These are phyloP conservation scores for Talaromyces sp. DNA, from an alignment of 2,329 filamentous ascomycete species.

Conservation along the genomic window DNA sequence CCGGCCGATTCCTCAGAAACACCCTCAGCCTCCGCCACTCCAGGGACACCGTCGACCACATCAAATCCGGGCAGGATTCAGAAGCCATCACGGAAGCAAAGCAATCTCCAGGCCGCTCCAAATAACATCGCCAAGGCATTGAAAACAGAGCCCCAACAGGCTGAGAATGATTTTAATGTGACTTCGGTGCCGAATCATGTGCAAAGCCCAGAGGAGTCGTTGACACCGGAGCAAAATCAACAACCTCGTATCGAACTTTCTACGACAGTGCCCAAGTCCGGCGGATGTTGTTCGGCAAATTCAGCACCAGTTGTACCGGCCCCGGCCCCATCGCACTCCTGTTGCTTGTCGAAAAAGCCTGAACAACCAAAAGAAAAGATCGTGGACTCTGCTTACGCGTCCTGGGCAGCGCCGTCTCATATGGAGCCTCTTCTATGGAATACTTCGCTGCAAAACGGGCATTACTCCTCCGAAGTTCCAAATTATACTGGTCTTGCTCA, in stretches of 20 bases:
- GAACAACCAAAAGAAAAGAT: background rate
- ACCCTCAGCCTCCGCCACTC: constrained; percentile 12
- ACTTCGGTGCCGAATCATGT: background rate
- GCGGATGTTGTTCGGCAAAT: constrained; percentile 22
- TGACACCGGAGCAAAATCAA: background rate
- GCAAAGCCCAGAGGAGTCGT: background rate
- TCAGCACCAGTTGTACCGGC: constrained; percentile 6
- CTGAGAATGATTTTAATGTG: background rate
- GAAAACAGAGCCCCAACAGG: constrained; percentile 12
- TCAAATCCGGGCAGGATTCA: constrained; percentile 28
- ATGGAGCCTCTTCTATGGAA: constrained; percentile 1
- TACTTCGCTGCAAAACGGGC: background rate
- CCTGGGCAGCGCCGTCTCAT: background rate
- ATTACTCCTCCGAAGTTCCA: constrained; percentile 16
- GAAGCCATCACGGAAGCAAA: constrained; percentile 27
- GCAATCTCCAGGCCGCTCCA: constrained; percentile 26
- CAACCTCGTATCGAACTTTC: background rate
- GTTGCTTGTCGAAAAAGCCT: constrained; percentile 16
- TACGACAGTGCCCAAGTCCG: background rate
- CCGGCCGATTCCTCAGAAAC: constrained; percentile 20
- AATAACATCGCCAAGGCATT: constrained; percentile 31
- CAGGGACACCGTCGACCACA: constrained; percentile 12
- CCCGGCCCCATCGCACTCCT: constrained; percentile 18
- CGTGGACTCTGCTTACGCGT: background rate
- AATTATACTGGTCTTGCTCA: constrained; percentile 11